phyloP scores from a whole-genome alignment of 139 green algal species.

The Deuterostichococcus epilithicus region DNA sequence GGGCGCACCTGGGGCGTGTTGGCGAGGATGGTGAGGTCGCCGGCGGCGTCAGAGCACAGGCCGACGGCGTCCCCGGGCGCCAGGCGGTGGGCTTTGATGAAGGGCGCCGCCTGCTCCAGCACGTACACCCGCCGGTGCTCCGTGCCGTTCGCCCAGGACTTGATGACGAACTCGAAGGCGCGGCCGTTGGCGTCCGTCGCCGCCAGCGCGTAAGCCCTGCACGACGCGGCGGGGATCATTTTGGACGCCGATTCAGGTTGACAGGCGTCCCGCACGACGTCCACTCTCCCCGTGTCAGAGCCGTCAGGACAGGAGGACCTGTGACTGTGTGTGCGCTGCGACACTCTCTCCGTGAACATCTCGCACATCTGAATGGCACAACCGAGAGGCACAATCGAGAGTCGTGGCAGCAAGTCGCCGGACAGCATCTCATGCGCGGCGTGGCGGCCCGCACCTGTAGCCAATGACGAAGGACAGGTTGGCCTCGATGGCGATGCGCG shows the following conservation, averaged over 20 bases:
- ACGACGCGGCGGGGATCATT: neutral
- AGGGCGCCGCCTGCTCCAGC: constrained; percentile 55
- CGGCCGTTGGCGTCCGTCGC: constrained; percentile 25
- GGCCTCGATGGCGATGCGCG: constrained; percentile 57
- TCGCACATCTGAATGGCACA: too few species aligned
- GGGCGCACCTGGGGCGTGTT: neutral
- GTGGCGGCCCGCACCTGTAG: constrained; percentile 22
- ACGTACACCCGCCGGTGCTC: constrained; percentile 74
- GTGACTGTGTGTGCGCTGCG: too few species aligned
- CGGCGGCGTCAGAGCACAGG: constrained; percentile 43
- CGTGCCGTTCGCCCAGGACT: constrained; percentile 68
- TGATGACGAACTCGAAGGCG: constrained; percentile 49
- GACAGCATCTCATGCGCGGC: too few species aligned
- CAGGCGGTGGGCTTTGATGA: constrained; percentile 35
- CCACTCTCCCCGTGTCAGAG: too few species aligned
- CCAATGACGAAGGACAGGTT: constrained; percentile 33
- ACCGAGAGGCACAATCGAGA: too few species aligned
- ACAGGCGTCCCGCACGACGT: too few species aligned
- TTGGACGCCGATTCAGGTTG: too few species aligned
- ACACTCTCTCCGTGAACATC: too few species aligned
- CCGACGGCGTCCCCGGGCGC: constrained; percentile 56
- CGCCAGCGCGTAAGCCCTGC: constrained; percentile 37
- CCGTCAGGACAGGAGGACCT: too few species aligned
- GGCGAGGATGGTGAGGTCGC: constrained; percentile 5
- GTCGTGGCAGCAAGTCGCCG: too few species aligned